Evolutionary conservation across 176 grass and related monocot genomes (phyloP), one percentile per base, ranked within the genome.

Genomic region (Urochloa ruziziensis): DNA sequence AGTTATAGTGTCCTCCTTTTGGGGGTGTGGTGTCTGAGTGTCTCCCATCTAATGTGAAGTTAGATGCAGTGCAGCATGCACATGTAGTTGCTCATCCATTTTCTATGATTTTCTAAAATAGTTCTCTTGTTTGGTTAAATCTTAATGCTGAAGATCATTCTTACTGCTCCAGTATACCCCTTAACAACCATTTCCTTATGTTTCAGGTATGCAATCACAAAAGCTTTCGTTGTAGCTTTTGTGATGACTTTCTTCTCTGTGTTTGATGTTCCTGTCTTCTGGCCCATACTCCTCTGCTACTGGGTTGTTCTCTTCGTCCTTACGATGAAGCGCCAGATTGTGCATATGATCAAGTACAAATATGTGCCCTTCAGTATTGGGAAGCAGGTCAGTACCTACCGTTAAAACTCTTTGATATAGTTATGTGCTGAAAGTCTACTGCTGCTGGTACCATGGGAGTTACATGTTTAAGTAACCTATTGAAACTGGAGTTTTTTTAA

Each of bases 181-280:
- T 16, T 89, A 28, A 60, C 52, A 70, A 51, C 17, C 4, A 27
- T 71, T 42, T 70, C 7, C 36, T 70, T 42, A 12, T 85, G 35
- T 73, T 94, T 85, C 89, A 94, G 92, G 95, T 97, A 97, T 81
- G 86, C 92, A 58, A 97, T 97, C 80, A 94, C 95, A 82, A 97
- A 94, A 87, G 95, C 95, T 80, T 93, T 97, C 83, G 61, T 90
- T 35, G 21, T 97, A 82, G 95, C 92, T 75, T 93, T 97, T 88
- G 68, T 93, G 46, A 97, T 97, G 95, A 94, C 92, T 21, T 97
- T 94, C 88, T 94, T 97, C 74, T 93, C 90, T 21, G 92, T 97
- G n/a, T 97, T 97, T 67, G 95, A 97, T 65, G 95, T 97, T 16
- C 95, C 95, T 58, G 95, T 94, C 35, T 97, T 97, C 84, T 97